Conservation (phyloP, 768 basidiomycete genomes). For the Mycena haematopus region DNA sequence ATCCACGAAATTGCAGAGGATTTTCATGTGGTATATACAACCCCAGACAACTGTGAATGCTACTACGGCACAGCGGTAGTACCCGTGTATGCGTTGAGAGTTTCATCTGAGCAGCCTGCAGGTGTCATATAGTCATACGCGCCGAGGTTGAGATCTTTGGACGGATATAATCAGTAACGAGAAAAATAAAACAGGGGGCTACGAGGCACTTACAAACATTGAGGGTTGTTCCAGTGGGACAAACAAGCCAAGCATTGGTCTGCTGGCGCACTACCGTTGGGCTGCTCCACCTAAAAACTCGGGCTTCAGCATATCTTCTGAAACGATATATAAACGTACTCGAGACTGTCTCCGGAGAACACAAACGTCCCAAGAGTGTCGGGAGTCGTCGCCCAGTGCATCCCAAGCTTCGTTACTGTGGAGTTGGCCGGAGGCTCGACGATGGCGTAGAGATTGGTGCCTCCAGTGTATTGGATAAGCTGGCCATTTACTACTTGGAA, state of each 20-base stretch:
- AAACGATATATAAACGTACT: slow-evolving; percentile 30
- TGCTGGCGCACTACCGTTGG: slow-evolving; percentile 57
- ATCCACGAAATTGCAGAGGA: background rate
- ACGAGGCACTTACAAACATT: slow-evolving; percentile 17
- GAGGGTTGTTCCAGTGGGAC: slow-evolving; percentile 40
- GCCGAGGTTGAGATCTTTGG: slow-evolving; percentile 55
- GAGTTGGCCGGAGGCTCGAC: slow-evolving; percentile 55
- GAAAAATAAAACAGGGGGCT: background rate
- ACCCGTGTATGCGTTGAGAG: slow-evolving; percentile 66
- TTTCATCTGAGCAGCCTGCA: slow-evolving; percentile 64
- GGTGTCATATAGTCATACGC: slow-evolving; percentile 61
- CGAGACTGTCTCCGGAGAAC: slow-evolving; percentile 64
- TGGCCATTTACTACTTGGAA: slow-evolving; percentile 64
- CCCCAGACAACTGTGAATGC: background rate
- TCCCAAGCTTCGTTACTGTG: slow-evolving; percentile 52
- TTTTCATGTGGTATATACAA: background rate
- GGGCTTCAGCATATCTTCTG: background rate
- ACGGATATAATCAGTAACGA: slow-evolving; percentile 3
- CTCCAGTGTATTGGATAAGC: slow-evolving; percentile 55
- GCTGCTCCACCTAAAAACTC: slow-evolving; percentile 48
- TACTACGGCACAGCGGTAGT: slow-evolving; percentile 46
- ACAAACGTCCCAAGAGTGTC: slow-evolving; percentile 56
- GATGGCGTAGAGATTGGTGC: slow-evolving; percentile 53
- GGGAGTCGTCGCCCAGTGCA: slow-evolving; percentile 56
- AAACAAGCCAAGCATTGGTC: slow-evolving; percentile 62